A percentile compares a stretch with the other conserved stretches of the same genome.
phyloP scores from a whole-genome alignment of 768 basidiomycete genomes.

The Lyophyllum semitale region DNA sequence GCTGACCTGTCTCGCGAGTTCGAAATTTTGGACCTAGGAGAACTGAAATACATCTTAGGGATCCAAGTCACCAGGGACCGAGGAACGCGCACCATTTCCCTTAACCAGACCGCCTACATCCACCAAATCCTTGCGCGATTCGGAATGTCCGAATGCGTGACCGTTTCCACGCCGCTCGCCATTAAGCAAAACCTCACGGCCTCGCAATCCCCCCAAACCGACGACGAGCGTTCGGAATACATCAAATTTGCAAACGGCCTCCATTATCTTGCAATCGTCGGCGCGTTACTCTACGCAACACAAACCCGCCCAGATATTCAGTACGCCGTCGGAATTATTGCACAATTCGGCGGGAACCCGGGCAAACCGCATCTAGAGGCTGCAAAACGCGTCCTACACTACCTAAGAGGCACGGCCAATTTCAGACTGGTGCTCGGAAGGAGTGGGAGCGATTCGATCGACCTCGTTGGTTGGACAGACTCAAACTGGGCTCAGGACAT shows the following conservation, averaged over 20 bases:
- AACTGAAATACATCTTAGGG: neutral
- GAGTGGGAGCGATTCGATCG: no score
- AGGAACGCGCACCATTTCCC: neutral
- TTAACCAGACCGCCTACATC: neutral
- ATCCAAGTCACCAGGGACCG: neutral
- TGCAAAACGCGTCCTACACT: neutral
- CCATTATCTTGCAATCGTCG: no score
- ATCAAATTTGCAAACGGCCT: neutral
- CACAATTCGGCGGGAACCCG: no score
- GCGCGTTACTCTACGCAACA: no score
- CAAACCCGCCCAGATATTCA: no score
- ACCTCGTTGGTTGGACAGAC: neutral
- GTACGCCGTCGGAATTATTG: no score
- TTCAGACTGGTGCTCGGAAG: no score
- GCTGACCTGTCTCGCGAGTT: neutral
- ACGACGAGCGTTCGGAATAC: neutral
- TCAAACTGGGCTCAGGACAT: slow-evolving; percentile 5
- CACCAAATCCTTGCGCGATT: neutral
- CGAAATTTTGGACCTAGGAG: neutral
- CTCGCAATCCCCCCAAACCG: neutral
- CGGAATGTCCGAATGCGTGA: neutral
- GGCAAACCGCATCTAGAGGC: neutral
- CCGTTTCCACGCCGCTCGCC: neutral
- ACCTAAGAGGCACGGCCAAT: neutral
- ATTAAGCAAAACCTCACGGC: neutral